A percentile compares a stretch with the other conserved stretches of the same genome.
These are phyloP conservation scores for Exobasidium rhododendri DNA, from an alignment of 1,284 basidiomycete species.

Conservation along the genomic window DNA sequence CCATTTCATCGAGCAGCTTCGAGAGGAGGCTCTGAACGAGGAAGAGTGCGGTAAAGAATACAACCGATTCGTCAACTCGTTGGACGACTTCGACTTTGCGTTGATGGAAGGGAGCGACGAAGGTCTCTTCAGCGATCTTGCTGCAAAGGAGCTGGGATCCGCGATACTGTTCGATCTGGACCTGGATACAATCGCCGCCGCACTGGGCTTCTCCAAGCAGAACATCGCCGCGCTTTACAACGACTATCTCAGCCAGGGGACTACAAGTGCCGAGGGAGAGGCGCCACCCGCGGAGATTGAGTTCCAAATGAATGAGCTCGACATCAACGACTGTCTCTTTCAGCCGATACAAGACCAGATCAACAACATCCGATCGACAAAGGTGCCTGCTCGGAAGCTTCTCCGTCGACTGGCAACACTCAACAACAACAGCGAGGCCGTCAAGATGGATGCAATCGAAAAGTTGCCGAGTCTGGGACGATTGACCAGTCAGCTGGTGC, in stretches of 20 bases:
- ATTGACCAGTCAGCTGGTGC: constrained; percentile 40
- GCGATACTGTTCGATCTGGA: constrained; percentile 48
- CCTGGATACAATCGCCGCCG: constrained; percentile 50
- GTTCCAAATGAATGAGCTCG: constrained; percentile 32
- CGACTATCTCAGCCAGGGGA: constrained; percentile 13
- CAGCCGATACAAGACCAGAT: constrained; percentile 40
- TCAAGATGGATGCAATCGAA: constrained; percentile 38
- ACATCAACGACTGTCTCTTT: constrained; percentile 34
- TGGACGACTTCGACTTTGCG: constrained; percentile 40
- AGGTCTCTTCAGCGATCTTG: constrained; percentile 58
- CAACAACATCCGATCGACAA: constrained; percentile 36
- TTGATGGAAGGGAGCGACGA: constrained; percentile 65
- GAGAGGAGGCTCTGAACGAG: constrained; percentile 84
- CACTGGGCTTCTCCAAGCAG: constrained; percentile 42
- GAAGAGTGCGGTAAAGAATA: constrained; percentile 86
- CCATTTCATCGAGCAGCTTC: constrained; percentile 77
- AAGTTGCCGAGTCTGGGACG: constrained; percentile 39
- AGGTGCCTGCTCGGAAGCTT: constrained; percentile 47
- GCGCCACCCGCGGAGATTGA: constrained; percentile 23
- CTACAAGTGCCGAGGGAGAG: neutral
- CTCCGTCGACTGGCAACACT: constrained; percentile 42
- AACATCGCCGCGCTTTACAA: constrained; percentile 32
- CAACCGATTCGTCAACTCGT: constrained; percentile 59
- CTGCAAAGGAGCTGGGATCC: constrained; percentile 47
- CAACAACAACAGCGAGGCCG: constrained; percentile 40